Conservation (phyloP, 305 asterid species). For the Fraxinus dipetala region DNA sequence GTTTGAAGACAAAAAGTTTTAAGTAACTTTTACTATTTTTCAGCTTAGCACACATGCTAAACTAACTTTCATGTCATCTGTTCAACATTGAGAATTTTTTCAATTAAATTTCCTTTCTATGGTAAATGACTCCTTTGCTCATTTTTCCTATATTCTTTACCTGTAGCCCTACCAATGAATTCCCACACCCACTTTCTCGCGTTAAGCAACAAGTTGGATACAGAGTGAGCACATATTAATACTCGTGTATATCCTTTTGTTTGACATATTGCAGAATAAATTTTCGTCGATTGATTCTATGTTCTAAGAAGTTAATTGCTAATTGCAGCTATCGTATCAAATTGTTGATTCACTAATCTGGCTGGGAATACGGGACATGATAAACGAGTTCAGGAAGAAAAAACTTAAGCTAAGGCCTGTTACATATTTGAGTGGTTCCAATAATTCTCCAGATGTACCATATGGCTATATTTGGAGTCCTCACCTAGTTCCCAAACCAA, state of each 20-base stretch:
- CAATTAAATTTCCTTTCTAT: neutral
- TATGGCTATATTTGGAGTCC: conserved; percentile 96
- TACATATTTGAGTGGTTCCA: conserved; percentile 72
- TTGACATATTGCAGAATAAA: neutral
- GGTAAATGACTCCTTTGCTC: neutral
- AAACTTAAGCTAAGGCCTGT: conserved; percentile 64
- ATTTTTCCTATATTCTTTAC: conserved; percentile 6
- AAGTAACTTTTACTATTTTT: neutral
- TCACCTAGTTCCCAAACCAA: conserved; percentile 88
- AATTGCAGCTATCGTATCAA: conserved; percentile 76
- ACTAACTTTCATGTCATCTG: neutral
- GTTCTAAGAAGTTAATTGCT: conserved; percentile 13
- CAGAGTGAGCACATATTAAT: conserved; percentile 51
- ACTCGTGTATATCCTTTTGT: conserved; percentile 7
- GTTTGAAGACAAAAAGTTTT: neutral
- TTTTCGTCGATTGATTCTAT: neutral
- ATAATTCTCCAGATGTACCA: conserved; percentile 52
- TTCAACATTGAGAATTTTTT: neutral
- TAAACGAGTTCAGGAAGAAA: conserved; percentile 89
- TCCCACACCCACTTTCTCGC: conserved; percentile 97
- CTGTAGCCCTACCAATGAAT: conserved; percentile 81
- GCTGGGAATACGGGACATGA: conserved; percentile 89
- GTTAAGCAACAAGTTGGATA: conserved; percentile 75
- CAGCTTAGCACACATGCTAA: neutral
- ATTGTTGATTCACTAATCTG: conserved; percentile 77